These are phyloP conservation scores for Fraxinus dipetala DNA, from an alignment of 305 asterid genomes.

Conservation along the genomic window DNA sequence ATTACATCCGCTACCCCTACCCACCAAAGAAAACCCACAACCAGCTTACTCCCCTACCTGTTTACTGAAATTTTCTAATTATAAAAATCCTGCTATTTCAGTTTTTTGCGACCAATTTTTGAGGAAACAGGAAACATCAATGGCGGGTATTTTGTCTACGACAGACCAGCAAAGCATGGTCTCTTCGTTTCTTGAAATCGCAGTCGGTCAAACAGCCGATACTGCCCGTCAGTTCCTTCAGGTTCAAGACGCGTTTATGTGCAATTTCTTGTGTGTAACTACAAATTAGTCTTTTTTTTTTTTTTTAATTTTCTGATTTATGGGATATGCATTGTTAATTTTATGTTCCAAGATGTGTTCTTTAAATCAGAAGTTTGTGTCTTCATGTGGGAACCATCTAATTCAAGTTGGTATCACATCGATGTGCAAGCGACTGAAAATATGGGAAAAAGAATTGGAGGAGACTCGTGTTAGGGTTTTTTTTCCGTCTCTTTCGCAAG, in stretches of 20 bases:
- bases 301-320: constrained; percentile 1
- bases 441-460: not conserved
- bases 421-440: not conserved
- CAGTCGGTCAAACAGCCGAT: constrained; percentile 75
- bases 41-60: not conserved
- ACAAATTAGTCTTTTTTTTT: not conserved
- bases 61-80: not conserved
- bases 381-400: not conserved
- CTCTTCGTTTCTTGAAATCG: constrained; percentile 74
- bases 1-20: not conserved
- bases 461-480: not conserved
- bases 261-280: not conserved
- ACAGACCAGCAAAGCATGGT: constrained; percentile 64
- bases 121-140: constrained; percentile 7
- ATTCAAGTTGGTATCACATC: not conserved
- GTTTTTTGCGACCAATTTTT: not conserved
- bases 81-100: not conserved
- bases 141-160: constrained; percentile 48
- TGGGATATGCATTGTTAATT: constrained; percentile 1
- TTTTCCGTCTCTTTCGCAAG: not conserved
- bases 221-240: constrained; percentile 88
- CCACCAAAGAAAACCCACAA: not conserved
- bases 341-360: not conserved
- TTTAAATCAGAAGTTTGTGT: not conserved
- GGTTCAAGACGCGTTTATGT: constrained; percentile 33